Evolutionary conservation across 495 filamentous ascomycete genomes (phyloP).

Genomic region (Penicillium nucicola): DNA sequence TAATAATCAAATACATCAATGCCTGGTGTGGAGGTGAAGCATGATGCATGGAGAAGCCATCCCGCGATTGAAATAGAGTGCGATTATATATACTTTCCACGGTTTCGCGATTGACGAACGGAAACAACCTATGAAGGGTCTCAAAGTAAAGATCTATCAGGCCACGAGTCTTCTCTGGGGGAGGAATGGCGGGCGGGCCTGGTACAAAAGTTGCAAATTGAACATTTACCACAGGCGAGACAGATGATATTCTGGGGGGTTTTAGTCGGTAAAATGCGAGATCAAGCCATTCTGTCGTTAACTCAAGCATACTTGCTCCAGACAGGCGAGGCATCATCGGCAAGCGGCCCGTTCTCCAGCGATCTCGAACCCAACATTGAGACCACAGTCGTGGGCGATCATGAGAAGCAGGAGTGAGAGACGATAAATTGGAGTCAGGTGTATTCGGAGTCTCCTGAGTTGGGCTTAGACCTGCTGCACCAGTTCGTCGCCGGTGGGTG

Average conservation of each 20-base stretch:
- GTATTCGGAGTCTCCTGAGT: not conserved
- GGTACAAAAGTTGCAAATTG: not conserved
- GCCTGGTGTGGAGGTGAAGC: too few relatives aligned
- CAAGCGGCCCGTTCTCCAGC: constrained; percentile 11
- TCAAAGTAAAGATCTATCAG: not conserved
- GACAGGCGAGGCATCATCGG: constrained; percentile 12
- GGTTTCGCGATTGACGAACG: not conserved
- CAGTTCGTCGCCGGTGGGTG: constrained; percentile 1
- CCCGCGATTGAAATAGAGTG: not conserved
- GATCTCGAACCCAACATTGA: constrained; percentile 11
- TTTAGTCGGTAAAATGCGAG: constrained; percentile 12
- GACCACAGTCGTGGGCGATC: constrained; percentile 9
- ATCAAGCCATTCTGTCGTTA: constrained; percentile 13
- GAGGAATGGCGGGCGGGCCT: not conserved
- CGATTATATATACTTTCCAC: not conserved
- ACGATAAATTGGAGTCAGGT: not conserved
- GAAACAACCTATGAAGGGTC: not conserved
- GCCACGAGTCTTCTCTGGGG: not conserved
- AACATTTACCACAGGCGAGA: constrained; percentile 3
- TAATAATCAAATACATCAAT: too few relatives aligned
- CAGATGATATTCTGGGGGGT: not conserved
- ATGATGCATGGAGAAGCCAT: too few relatives aligned
- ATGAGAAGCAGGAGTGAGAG: not conserved
- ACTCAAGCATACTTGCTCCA: constrained; percentile 8
- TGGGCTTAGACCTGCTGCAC: not conserved